Percentiles rank a stretch among this genome's conserved stretches.
These are phyloP conservation scores for Rhodomyrtus psidioides DNA, from an alignment of 441 rosid genomes.

Conservation along the genomic window DNA sequence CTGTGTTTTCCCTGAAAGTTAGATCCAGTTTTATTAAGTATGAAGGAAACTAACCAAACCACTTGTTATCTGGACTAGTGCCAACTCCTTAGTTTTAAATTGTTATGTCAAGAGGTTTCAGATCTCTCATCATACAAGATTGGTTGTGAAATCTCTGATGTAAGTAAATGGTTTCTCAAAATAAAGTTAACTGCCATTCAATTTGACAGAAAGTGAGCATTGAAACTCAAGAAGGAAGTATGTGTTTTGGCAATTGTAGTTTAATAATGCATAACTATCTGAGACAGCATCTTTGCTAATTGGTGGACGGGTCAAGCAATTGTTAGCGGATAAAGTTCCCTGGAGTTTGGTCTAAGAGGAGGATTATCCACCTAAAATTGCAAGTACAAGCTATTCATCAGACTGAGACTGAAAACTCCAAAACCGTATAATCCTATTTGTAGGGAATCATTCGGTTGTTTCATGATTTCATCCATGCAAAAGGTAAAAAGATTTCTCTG, in stretches of 20 bases:
- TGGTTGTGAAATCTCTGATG: not conserved
- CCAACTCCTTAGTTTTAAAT: not conserved
- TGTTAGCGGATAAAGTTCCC: not conserved
- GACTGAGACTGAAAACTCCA: not conserved
- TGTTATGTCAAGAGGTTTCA: not conserved
- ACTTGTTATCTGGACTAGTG: not conserved
- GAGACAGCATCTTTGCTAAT: not conserved
- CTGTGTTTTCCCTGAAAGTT: not conserved
- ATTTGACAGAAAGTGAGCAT: not conserved
- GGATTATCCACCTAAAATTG: not conserved
- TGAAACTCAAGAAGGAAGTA: not conserved
- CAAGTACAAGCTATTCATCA: not conserved
- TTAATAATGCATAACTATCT: not conserved
- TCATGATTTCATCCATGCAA: not conserved
- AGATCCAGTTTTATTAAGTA: not conserved
- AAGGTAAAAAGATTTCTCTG: not conserved
- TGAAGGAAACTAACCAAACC: not conserved
- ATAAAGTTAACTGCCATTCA: not conserved
- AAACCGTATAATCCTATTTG: not conserved
- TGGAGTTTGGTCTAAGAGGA: not conserved
- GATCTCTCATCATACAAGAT: not conserved
- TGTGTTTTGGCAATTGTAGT: not conserved
- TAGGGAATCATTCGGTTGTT: not conserved
- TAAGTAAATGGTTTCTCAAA: not conserved
- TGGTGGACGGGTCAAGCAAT: not conserved